Conservation (phyloP, 116 monocot genomes). For the Papilionanthe hybrid region DNA sequence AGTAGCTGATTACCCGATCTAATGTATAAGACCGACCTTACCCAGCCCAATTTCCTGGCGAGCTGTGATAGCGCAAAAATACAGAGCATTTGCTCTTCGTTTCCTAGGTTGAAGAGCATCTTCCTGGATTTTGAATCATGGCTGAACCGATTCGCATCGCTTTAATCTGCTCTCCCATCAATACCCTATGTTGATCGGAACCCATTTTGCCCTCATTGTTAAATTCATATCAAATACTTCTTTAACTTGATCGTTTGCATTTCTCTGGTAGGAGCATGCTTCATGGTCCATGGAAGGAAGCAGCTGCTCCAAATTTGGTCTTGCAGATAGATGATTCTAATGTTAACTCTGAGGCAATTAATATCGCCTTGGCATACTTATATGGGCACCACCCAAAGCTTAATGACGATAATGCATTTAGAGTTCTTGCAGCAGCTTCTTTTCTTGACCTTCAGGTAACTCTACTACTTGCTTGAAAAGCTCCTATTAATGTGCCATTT, state of each 20-base stretch:
- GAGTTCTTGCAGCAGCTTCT: slow-evolving; percentile 91
- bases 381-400: slow-evolving; percentile 98
- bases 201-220: too few species aligned
- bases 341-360: slow-evolving; percentile 79
- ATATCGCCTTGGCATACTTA: slow-evolving; percentile 69
- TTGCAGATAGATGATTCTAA: slow-evolving; percentile 86
- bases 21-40: background rate
- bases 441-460: slow-evolving; percentile 97
- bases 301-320: slow-evolving; percentile 59
- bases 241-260: background rate
- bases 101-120: background rate
- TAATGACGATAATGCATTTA: slow-evolving; percentile 85
- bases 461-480: background rate
- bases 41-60: background rate
- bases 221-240: background rate
- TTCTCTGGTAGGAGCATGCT: slow-evolving; percentile 76
- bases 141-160: too few species aligned
- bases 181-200: too few species aligned
- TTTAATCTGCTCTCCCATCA: too few species aligned
- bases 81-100: background rate
- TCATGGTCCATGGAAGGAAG: slow-evolving; percentile 99
- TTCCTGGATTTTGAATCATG: too few species aligned
- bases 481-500: background rate
- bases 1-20: background rate
- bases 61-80: background rate